Conservation (phyloP, 768 basidiomycete species). For the Tulasnella calospora region DNA sequence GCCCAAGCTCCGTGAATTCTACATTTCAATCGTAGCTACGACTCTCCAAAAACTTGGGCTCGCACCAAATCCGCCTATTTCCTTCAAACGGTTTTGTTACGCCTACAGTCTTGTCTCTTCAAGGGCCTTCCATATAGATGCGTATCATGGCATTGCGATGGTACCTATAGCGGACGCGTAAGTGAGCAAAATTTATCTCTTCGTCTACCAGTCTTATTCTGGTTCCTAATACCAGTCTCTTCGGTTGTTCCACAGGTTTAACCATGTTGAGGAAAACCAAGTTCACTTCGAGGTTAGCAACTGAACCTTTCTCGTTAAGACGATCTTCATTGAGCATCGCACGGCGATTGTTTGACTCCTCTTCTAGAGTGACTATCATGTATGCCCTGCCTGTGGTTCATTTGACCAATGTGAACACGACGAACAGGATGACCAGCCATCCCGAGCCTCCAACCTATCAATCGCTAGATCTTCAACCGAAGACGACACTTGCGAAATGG, state of each 20-base stretch:
- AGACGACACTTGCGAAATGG: conserved; percentile 54
- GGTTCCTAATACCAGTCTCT: not conserved
- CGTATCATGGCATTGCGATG: conserved; percentile 74
- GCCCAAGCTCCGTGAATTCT: not conserved
- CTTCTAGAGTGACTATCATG: conserved; percentile 61
- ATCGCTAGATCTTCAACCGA: not conserved
- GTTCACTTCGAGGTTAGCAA: conserved; percentile 64
- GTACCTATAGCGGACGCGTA: conserved; percentile 82
- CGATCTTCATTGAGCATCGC: not conserved
- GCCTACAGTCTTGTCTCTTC: conserved; percentile 70
- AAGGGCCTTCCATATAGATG: conserved; percentile 77
- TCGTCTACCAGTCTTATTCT: not conserved
- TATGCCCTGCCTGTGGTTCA: conserved; percentile 68
- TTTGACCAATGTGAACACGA: conserved; percentile 66
- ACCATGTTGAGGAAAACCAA: conserved; percentile 63
- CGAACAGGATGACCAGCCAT: conserved; percentile 31
- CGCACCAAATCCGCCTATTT: not conserved
- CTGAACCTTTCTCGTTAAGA: not conserved
- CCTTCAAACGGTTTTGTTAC: conserved; percentile 37
- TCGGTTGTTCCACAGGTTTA: conserved; percentile 49
- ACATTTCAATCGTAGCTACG: not conserved
- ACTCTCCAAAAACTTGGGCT: not conserved
- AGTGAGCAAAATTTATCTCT: conserved; percentile 33
- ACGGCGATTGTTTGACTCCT: not conserved
- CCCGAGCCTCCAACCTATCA: not conserved